Evolutionary conservation across 495 filamentous ascomycete genomes (phyloP).

Genomic region (Aspergillus carlsbadensis): DNA sequence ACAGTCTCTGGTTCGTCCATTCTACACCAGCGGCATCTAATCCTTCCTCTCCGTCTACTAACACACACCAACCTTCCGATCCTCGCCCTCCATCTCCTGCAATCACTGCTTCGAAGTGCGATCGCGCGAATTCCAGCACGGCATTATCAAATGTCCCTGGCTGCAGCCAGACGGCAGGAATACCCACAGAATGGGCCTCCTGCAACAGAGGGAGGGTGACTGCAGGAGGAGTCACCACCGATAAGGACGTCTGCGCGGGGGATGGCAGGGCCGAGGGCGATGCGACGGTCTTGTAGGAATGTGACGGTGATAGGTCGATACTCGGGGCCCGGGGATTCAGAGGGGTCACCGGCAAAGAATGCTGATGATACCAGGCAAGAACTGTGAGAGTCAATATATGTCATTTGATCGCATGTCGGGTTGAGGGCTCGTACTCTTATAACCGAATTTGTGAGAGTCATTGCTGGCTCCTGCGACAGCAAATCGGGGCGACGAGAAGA

Average conservation of each 20-base stretch:
- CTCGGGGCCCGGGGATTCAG: conserved; percentile 71
- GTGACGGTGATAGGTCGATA: conserved; percentile 54
- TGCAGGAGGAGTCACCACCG: conserved; percentile 80
- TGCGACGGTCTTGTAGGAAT: conserved; percentile 59
- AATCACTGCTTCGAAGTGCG: conserved; percentile 67
- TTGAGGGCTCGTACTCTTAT: conserved; percentile 63
- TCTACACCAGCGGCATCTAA: conserved; percentile 58
- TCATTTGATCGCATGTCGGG: neutral
- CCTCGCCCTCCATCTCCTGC: conserved; percentile 66
- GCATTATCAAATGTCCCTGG: conserved; percentile 81
- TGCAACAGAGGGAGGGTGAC: conserved; percentile 68
- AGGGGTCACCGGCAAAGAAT: conserved; percentile 72
- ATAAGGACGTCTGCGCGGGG: conserved; percentile 69
- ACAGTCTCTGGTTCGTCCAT: conserved; percentile 45
- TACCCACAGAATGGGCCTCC: conserved; percentile 76
- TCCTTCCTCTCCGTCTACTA: conserved; percentile 82
- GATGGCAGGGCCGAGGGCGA: conserved; percentile 61
- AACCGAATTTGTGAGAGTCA: conserved; percentile 83
- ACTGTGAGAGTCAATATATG: conserved; percentile 52
- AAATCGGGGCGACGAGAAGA: conserved; percentile 81
- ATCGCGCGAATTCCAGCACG: conserved; percentile 64
- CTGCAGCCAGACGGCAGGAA: conserved; percentile 86
- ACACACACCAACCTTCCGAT: conserved; percentile 84
- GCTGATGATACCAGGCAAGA: conserved; percentile 82
- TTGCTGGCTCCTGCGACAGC: conserved; percentile 90